Percentiles rank a stretch among this genome's conserved stretches.
Conservation (phyloP, 352 stramenopile genomes). For the Proteromonas lacertae region DNA sequence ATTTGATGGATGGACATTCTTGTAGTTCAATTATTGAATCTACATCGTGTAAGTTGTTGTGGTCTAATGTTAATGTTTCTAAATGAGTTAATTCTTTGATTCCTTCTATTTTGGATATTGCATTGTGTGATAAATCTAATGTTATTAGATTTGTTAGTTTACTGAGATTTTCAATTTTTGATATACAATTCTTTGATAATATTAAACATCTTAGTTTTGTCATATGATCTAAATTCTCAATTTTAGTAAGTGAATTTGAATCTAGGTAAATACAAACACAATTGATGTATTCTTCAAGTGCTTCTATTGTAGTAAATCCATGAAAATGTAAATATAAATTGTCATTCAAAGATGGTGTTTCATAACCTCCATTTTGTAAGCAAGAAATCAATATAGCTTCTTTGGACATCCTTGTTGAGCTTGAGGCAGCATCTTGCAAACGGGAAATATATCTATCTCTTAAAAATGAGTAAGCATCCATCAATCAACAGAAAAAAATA, state of each 20-base stretch:
- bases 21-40: background rate
- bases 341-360: conserved; percentile 67
- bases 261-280: conserved; percentile 75
- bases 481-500: too few species aligned
- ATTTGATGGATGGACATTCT: conserved; percentile 13
- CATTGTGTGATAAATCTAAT: conserved; percentile 3
- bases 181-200: conserved; percentile 58
- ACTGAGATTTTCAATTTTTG: conserved; percentile 21
- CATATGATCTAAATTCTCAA: conserved; percentile 32
- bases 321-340: conserved; percentile 68
- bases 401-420: too few species aligned
- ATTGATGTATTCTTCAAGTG: conserved; percentile 53
- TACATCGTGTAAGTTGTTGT: background rate
- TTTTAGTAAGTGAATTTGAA: conserved; percentile 47
- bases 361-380: conserved; percentile 56
- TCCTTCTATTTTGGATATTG: background rate
- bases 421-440: too few species aligned
- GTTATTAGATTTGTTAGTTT: conserved; percentile 9
- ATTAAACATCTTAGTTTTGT: conserved; percentile 49
- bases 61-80: background rate
- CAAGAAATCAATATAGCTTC: conserved; percentile 35
- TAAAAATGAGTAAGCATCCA: too few species aligned
- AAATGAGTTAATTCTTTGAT: background rate
- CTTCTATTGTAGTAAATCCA: conserved; percentile 57
- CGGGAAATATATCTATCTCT: too few species aligned